Evolutionary conservation across 2,329 filamentous ascomycete species (phyloP).

Genomic region (Colletotrichum sp.): DNA sequence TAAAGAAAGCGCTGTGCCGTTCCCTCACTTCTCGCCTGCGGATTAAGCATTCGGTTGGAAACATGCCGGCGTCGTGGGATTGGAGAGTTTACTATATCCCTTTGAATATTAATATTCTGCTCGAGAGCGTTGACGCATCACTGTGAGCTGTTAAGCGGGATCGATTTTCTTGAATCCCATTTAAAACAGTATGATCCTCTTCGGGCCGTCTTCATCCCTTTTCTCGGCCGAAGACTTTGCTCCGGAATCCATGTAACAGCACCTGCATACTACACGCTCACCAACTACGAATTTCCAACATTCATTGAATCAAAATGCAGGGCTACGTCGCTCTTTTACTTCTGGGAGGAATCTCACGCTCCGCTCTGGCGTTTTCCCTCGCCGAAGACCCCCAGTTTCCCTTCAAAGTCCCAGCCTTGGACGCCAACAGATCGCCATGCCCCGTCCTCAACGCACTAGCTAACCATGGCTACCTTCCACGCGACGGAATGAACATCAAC

Average conservation of each 20-base stretch:
- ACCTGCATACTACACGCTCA: not conserved
- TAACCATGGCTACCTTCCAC: conserved; percentile 47
- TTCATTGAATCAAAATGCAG: not conserved
- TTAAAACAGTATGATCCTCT: not conserved
- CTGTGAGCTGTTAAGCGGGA: not conserved
- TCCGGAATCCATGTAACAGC: not conserved
- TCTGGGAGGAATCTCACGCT: not conserved
- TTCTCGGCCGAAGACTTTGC: not conserved
- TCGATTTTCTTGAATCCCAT: not conserved
- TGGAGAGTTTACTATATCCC: not conserved
- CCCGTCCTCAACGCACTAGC: conserved; percentile 48
- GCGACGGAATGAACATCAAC: conserved; percentile 41
- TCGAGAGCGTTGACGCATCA: not conserved
- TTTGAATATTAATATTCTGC: not conserved
- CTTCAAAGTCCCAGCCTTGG: not conserved
- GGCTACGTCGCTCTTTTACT: not conserved
- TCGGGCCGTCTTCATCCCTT: fast-evolving
- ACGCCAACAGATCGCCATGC: conserved; percentile 31
- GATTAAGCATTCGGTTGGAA: not conserved
- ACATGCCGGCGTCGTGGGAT: not conserved
- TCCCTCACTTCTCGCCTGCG: not conserved
- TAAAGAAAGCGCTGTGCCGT: not conserved
- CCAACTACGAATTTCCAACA: not conserved
- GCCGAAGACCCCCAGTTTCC: not conserved
- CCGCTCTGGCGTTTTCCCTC: not conserved